Evolutionary conservation across 192 early-diverging fungal species (phyloP), one percentile per base, ranked within the genome.

Genomic region (Coemansia sp.): DNA sequence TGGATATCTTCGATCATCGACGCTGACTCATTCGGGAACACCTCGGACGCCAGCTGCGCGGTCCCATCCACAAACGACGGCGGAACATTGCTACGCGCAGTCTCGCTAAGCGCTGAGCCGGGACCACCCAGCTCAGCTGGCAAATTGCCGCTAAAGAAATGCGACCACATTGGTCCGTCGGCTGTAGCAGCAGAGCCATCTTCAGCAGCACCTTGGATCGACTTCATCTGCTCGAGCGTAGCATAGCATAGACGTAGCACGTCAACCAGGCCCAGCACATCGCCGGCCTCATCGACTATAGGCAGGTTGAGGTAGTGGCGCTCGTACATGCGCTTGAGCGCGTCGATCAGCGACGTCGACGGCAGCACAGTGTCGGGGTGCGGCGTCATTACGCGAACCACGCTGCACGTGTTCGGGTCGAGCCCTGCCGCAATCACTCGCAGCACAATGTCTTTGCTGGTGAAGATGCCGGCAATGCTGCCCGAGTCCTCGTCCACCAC

Each of bases 341-440:
- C 92, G 55, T 92, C 91, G 56, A 93, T 78, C 63, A 94, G 90
- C 58, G 88, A 86, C 54, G 86, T 91, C 60, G 82, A 66, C 29
- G 89, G 81, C 37, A 85, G 62, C 23, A 88, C 88, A 8, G 89
- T 89, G 76, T 94, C 91, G 6, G 92, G 92, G 59, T 94, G 88
- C 56, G 92, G 92, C 7, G 92, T 94, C 97, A 99, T 99, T 12
- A 99, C 97, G 67, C 95, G 90, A 23, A 96, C 92, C 39, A 99
- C 95, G 49, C 89, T 89, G 69, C 94, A 96, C 24, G 87, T 93
- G 54, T 83, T 83, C 62, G 97, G 94, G 69, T 94, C 89, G 54
- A 97, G 77, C 15, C 90, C 87, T 64, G 91, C 92, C 32, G 92
- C 92, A 65, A 94, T 90, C 19, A 94, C 92, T 59, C 92, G 87